Percentiles rank a stretch among this genome's conserved stretches.
phyloP scores from a whole-genome alignment of 1,284 basidiomycete genomes.

The Butyriboletus appendiculatus region DNA sequence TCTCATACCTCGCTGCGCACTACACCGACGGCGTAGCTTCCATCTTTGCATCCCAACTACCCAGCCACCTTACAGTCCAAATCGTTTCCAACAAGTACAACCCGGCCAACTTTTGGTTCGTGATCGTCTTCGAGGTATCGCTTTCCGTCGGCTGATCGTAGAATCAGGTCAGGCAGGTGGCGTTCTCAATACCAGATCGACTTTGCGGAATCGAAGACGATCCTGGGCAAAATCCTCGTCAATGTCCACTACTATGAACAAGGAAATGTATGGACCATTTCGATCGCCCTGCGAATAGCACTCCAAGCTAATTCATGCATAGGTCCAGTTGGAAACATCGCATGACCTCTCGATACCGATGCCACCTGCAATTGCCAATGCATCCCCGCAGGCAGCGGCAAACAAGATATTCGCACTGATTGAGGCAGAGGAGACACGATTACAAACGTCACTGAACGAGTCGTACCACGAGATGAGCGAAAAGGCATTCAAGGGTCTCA shows the following conservation, averaged over 20 bases:
- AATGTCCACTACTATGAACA: conserved; percentile 97
- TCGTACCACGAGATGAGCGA: conserved; percentile 87
- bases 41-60: conserved; percentile 56
- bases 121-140: background rate
- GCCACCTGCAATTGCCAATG: conserved; percentile 54
- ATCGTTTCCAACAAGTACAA: conserved; percentile 95
- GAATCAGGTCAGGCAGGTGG: conserved; percentile 87
- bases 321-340: conserved; percentile 87
- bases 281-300: background rate
- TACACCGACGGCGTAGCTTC: conserved; percentile 74
- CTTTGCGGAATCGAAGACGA: conserved; percentile 47
- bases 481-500: conserved; percentile 87
- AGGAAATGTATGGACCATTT: conserved; percentile 71
- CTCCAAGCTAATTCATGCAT: conserved; percentile 4
- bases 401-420: conserved; percentile 81
- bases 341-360: conserved; percentile 68
- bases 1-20: conserved; percentile 77
- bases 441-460: conserved; percentile 77
- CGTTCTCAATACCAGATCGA: conserved; percentile 76
- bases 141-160: conserved; percentile 1
- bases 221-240: conserved; percentile 69
- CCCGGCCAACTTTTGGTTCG: conserved; percentile 84
- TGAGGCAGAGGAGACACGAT: conserved; percentile 73
- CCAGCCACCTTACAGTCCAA: conserved; percentile 67
- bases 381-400: conserved; percentile 55